Percentiles rank a stretch among this genome's conserved stretches.
Evolutionary conservation across 805 yeast species (phyloP).

Genomic region (Vanderwaltozyma yarrowii): DNA sequence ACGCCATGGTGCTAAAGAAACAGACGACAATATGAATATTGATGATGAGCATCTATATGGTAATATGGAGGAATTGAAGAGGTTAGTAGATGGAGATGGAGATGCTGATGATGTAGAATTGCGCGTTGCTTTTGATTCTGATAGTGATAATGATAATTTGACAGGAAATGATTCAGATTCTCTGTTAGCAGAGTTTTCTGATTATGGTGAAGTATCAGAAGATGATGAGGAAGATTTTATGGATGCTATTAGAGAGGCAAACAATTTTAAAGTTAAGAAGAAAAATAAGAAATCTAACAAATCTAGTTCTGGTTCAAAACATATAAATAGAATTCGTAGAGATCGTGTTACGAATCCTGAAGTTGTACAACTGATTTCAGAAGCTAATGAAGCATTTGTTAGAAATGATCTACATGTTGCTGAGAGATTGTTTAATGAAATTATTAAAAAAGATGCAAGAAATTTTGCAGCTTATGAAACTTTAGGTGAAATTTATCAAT

Average conservation of each 20-base stretch:
- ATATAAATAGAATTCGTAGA: conserved; percentile 23
- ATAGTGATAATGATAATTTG: neutral
- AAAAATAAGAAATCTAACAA: conserved; percentile 27
- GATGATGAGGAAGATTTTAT: conserved; percentile 38
- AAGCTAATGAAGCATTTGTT: conserved; percentile 77
- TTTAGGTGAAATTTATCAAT: conserved; percentile 70
- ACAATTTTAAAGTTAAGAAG: conserved; percentile 44
- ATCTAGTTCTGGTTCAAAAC: conserved; percentile 13
- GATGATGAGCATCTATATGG: conserved; percentile 24
- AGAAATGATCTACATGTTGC: conserved; percentile 50
- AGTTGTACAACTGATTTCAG: conserved; percentile 51
- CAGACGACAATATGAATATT: too few species aligned
- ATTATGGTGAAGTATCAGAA: conserved; percentile 30
- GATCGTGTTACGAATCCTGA: conserved; percentile 56
- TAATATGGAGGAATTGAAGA: conserved; percentile 27
- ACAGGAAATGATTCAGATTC: conserved; percentile 6
- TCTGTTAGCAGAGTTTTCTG: conserved; percentile 29
- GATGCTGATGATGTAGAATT: neutral
- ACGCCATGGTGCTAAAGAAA: too few species aligned
- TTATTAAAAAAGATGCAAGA: conserved; percentile 65
- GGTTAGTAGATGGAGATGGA: conserved; percentile 11
- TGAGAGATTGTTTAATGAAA: conserved; percentile 49
- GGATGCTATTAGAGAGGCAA: conserved; percentile 59
- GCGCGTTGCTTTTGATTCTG: neutral
- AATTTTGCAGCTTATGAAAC: conserved; percentile 81